Percentiles rank a stretch among this genome's conserved stretches.
These are phyloP conservation scores for Lichtheimia hyalospora DNA, from an alignment of 371 early-diverging fungal genomes.

Conservation along the genomic window DNA sequence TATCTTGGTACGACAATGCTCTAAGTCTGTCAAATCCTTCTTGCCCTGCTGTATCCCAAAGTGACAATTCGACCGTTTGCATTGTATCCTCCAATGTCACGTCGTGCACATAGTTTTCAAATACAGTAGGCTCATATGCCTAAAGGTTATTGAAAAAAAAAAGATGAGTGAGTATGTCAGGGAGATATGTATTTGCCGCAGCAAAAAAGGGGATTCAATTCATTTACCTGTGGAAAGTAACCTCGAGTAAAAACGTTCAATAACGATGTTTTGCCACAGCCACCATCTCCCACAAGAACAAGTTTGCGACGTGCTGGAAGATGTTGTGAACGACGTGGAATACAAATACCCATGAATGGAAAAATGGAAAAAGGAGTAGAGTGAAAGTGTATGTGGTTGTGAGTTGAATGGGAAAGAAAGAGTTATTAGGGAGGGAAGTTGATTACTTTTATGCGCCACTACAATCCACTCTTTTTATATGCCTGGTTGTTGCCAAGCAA, in stretches of 20 bases:
- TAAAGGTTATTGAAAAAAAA: slow-evolving; percentile 25
- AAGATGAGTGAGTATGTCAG: background rate
- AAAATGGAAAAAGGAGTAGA: background rate
- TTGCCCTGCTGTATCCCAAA: slow-evolving; percentile 93
- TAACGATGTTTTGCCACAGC: slow-evolving; percentile 62
- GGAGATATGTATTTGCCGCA: no score
- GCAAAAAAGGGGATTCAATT: background rate
- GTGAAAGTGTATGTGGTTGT: background rate
- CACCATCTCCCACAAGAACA: slow-evolving; percentile 79
- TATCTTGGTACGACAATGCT: slow-evolving; percentile 50
- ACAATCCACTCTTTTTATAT: background rate
- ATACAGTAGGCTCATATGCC: slow-evolving; percentile 72
- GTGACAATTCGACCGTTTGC: slow-evolving; percentile 75
- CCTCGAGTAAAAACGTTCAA: slow-evolving; percentile 42
- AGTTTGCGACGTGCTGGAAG: slow-evolving; percentile 46
- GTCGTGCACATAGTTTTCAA: slow-evolving; percentile 87
- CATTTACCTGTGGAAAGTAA: slow-evolving; percentile 37
- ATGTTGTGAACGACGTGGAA: background rate
- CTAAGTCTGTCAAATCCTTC: slow-evolving; percentile 65
- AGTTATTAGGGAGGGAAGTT: background rate
- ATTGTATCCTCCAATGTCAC: slow-evolving; percentile 68
- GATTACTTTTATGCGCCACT: background rate
- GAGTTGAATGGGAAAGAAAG: slow-evolving; percentile 1
- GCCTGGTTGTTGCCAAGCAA: background rate
- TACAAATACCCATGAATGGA: slow-evolving; percentile 8